Evolutionary conservation across 495 filamentous ascomycete genomes (phyloP), one percentile per base, ranked within the genome.

Genomic region (Articulospora tetracladia): DNA sequence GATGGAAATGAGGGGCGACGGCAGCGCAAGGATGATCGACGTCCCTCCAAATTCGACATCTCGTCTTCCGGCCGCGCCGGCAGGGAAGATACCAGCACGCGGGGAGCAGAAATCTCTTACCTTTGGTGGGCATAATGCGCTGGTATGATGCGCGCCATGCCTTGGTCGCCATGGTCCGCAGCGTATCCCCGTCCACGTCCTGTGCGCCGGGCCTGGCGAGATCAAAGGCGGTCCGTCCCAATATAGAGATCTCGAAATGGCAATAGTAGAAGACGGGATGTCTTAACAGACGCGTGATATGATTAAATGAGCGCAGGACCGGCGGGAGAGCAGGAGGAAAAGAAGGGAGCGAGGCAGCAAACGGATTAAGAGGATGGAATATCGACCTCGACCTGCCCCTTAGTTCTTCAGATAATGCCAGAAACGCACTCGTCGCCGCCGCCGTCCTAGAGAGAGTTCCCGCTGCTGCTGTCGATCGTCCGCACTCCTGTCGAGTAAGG

Each of bases 21-120:
- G 28, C 28, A 30, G 11, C 10, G 20, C 56, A 58, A 50, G 56
- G 56, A 58, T 58, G 22, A 58, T 34, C 56, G 56, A 23, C 27
- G 56, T 44, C 32, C n/a, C 53, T 4, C 24, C 56, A 58, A 34
- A 51, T 36, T 30, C 3, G 4, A 50, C 25, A 41, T 50, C 56
- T 50, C 34, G 23, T 24, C 32, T 56, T 56, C 53, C 19, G 17
- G n/a, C 15, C 23, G n/a, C 28, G 23, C 28, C n/a, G 13, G 12
- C 56, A 58, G 51, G 44, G 44, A 50, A 58, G 22, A 58, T 34
- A 50, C 41, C 41, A 22, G 46, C 24, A 34, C 12, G 15, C n/a
- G 3, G 3, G 23, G 13, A 19, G 47, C 55, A 25, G 55, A 51
- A 49, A 48, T 48, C 41, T 34, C 24, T 28, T 26, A 30, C 23